These are phyloP conservation scores for Neospermospora avenae DNA, from an alignment of 2,329 filamentous ascomycete species.

Conservation along the genomic window DNA sequence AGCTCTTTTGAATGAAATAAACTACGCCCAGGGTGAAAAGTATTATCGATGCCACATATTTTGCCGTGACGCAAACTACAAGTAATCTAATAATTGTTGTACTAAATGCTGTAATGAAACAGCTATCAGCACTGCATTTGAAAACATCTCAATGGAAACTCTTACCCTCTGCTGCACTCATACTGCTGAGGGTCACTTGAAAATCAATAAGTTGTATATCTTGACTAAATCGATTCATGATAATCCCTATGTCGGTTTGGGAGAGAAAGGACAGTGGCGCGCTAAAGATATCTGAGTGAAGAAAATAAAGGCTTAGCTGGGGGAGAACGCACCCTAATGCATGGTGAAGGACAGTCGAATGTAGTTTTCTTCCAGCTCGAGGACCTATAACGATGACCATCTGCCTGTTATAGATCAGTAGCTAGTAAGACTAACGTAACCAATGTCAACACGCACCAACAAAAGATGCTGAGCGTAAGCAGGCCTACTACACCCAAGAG, in stretches of 20 bases:
- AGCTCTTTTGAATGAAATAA: conserved; percentile 38
- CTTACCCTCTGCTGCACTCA: background rate
- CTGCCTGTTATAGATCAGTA: background rate
- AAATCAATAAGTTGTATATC: conserved; percentile 5
- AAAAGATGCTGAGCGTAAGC: background rate
- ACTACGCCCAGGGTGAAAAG: background rate
- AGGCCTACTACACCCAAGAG: background rate
- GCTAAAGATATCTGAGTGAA: background rate
- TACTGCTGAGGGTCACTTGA: background rate
- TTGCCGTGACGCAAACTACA: background rate
- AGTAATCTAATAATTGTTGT: background rate
- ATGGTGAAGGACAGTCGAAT: background rate
- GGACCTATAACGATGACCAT: background rate
- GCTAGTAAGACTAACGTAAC: background rate
- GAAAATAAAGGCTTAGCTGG: background rate
- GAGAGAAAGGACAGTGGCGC: background rate
- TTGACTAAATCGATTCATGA: conserved; percentile 9
- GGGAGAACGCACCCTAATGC: background rate
- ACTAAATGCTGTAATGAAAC: background rate
- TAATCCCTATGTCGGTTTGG: background rate
- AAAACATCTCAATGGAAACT: background rate
- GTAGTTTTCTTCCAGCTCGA: background rate
- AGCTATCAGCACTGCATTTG: background rate
- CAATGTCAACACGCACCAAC: background rate
- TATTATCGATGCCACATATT: background rate